phyloP scores from a whole-genome alignment of 306 rosid genomes.

The Castanea sativa region DNA sequence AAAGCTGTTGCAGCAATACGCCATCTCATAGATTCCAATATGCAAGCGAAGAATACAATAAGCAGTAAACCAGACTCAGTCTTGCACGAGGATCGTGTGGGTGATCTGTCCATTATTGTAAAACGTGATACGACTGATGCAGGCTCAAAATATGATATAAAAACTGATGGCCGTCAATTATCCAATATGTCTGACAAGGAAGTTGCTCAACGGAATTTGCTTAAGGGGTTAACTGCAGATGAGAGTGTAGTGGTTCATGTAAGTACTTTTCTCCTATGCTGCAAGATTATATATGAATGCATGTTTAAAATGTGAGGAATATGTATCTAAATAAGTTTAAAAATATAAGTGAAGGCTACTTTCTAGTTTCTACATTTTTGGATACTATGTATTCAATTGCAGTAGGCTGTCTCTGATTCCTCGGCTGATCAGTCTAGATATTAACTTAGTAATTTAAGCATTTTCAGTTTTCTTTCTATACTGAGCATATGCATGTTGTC shows the following conservation, averaged over 20 bases:
- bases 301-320: not conserved
- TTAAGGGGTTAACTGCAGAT: constrained; percentile 91
- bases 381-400: not conserved
- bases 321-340: not conserved
- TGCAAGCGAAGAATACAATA: constrained; percentile 13
- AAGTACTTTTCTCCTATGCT: constrained; percentile 31
- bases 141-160: constrained; percentile 27
- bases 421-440: not conserved
- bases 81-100: constrained; percentile 45
- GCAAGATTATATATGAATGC: not conserved
- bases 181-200: constrained; percentile 31
- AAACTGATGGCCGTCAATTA: constrained; percentile 18
- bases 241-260: constrained; percentile 85
- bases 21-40: constrained; percentile 39
- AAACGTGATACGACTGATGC: constrained; percentile 39
- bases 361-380: not conserved
- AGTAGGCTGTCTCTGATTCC: not conserved
- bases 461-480: not conserved
- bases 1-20: constrained; percentile 74
- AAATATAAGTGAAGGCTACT: not conserved
- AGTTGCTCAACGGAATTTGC: constrained; percentile 54
- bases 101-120: constrained; percentile 67
- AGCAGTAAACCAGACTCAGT: constrained; percentile 37
- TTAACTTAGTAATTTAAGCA: not conserved
- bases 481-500: not conserved